A percentile compares a stretch with the other conserved stretches of the same genome.
phyloP scores from a whole-genome alignment of 495 filamentous ascomycete genomes.

The Neurospora sp. region DNA sequence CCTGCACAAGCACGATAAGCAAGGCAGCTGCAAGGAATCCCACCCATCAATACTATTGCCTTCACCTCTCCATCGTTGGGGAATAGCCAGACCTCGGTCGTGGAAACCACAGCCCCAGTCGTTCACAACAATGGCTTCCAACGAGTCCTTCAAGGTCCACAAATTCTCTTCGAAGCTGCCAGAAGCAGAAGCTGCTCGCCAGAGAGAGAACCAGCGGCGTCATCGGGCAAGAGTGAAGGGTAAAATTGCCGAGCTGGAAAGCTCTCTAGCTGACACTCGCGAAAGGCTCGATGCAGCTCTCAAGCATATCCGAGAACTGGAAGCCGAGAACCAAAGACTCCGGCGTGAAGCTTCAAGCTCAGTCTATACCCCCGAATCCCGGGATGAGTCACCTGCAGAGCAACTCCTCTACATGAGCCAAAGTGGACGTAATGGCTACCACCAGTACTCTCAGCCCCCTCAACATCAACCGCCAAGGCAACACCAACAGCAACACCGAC shows the following conservation, averaged over 20 bases:
- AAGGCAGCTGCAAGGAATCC: background rate
- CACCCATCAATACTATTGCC: background rate
- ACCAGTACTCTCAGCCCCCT: background rate
- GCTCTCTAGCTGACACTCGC: constrained; percentile 5
- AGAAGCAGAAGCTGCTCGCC: constrained; percentile 14
- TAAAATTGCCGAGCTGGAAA: constrained; percentile 15
- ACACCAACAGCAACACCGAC: background rate
- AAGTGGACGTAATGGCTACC: background rate
- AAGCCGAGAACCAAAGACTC: constrained; percentile 11
- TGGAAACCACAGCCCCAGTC: background rate
- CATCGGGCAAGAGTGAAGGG: constrained; percentile 22
- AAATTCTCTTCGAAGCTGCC: constrained; percentile 18
- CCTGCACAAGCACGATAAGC: background rate
- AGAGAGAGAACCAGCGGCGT: constrained; percentile 22
- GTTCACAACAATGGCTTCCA: background rate
- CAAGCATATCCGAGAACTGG: constrained; percentile 7
- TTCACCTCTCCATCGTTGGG: background rate
- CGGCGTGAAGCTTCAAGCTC: background rate
- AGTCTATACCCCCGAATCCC: background rate
- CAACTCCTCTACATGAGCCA: background rate
- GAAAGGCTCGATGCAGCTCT: constrained; percentile 12
- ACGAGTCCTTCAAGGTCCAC: constrained; percentile 1
- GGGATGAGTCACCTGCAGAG: background rate
- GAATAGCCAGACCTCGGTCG: background rate
- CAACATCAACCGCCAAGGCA: background rate